Evolutionary conservation across 2,329 filamentous ascomycete species (phyloP).

Genomic region (Colletotrichum sidae): DNA sequence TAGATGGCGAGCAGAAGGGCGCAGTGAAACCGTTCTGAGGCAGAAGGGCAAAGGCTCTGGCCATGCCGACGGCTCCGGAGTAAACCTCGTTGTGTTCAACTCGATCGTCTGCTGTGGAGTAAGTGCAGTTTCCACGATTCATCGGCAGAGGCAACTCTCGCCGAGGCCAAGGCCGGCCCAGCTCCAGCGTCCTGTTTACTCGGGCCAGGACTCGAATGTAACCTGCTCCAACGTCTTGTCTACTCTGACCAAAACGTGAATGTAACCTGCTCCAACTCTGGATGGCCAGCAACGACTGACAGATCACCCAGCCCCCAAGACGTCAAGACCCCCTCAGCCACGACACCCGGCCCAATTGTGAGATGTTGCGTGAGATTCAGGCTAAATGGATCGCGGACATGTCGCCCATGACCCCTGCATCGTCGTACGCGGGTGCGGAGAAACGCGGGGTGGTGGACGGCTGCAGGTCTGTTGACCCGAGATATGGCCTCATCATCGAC

Average conservation of each 20-base stretch:
- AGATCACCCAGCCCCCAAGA: slow-evolving; percentile 1
- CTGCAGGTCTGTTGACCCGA: slow-evolving; percentile 14
- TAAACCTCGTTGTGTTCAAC: no score
- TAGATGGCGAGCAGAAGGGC: no score
- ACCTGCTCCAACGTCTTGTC: background rate
- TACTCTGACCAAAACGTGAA: background rate
- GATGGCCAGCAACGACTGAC: background rate
- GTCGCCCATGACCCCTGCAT: slow-evolving; percentile 2
- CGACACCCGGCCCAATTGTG: slow-evolving; percentile 7
- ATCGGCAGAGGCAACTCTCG: no score
- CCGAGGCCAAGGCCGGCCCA: no score
- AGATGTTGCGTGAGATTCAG: background rate
- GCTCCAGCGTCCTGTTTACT: no score
- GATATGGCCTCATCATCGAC: slow-evolving; percentile 6
- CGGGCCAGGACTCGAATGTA: background rate
- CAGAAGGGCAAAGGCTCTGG: no score
- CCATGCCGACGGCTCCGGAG: no score
- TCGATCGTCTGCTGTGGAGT: no score
- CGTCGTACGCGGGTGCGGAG: slow-evolving; percentile 20
- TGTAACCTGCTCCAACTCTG: background rate
- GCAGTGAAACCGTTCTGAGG: no score
- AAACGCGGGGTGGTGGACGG: slow-evolving; percentile 17
- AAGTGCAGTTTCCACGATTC: no score
- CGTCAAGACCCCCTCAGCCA: slow-evolving; percentile 8
- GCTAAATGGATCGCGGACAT: slow-evolving; percentile 4